These are phyloP conservation scores for Acacia melanoxylon DNA, from an alignment of 306 rosid species.

Conservation along the genomic window DNA sequence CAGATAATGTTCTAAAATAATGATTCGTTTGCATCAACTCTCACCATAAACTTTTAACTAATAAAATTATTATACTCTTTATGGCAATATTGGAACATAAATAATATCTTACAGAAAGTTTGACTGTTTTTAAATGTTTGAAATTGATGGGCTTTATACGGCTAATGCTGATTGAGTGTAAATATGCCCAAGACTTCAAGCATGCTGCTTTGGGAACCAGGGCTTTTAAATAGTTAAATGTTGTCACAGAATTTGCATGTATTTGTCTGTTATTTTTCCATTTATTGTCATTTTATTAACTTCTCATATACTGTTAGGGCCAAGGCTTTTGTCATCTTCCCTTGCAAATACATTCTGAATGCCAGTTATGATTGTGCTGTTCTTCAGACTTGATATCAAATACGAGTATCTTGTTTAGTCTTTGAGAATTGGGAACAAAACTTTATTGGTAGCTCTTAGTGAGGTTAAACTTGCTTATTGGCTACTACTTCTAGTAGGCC, in stretches of 20 bases:
- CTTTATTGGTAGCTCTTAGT: neutral
- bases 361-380: slow-evolving; percentile 12
- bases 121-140: neutral
- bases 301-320: neutral
- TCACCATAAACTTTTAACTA: neutral
- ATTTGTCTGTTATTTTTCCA: neutral
- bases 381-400: slow-evolving; percentile 3
- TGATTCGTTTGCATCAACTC: neutral
- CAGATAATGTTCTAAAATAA: neutral
- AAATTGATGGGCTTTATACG: neutral
- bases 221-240: neutral
- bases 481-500: neutral
- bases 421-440: neutral
- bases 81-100: neutral
- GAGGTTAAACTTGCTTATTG: neutral
- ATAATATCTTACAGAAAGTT: neutral
- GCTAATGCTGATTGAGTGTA: neutral
- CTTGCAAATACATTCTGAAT: slow-evolving; percentile 10
- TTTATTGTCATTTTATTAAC: neutral
- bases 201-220: neutral
- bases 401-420: neutral
- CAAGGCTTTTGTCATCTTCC: neutral
- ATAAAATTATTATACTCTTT: neutral
- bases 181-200: neutral
- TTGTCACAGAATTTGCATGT: neutral